Evolutionary conservation across 1,139 yeast genomes (phyloP), one percentile per base, ranked within the genome.

Genomic region (Yamadazyma sp.): DNA sequence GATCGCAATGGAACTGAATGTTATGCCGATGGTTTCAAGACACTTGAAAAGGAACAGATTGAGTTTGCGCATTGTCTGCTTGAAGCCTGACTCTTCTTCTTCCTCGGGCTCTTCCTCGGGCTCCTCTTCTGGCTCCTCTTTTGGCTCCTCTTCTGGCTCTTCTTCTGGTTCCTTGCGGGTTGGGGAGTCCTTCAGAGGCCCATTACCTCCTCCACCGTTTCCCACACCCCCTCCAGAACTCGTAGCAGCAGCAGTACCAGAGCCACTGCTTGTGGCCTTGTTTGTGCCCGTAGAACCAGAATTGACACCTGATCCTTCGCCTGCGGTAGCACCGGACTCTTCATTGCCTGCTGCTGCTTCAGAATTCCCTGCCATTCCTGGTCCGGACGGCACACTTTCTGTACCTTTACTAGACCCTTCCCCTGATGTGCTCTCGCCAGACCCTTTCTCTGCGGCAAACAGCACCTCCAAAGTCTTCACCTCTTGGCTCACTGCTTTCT

Each of bases 11-110:
- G 94, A 83, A n/a, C 88, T 80, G 39, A 86, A 68, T 22, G 92
- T 86, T 36, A 87, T 81, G 2, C 87, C 82, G 1, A 84, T 81
- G 0, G 95, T 80, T 54, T 87, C 95, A 2, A 79, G 53, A 43
- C 85, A 77, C 54, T 83, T 85, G 52, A 72, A 42, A 3, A 50
- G 33, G 27, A 50, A 50, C 9, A 31, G 31, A 3, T 47, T 46
- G 16, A 55, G 39, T 34, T 32, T 47, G 14, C 39, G 34, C 12
- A 50, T 26, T 4, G 37, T 17, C 28, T 48, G 44, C 29, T 50
- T 48, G 31, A 47, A 47, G 31, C 29, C 42, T 1, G 45, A 33
- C 14, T 44, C 45, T 15, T 47, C 44, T n/a, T 44, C 45, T 38
- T 49, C 53, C 22, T 42, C 49, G 22, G 47, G 49, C 14, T 44